Base-by-base conservation (phyloP, 495 filamentous ascomycete species). In the Thermochaetoides thermophila region DNA sequence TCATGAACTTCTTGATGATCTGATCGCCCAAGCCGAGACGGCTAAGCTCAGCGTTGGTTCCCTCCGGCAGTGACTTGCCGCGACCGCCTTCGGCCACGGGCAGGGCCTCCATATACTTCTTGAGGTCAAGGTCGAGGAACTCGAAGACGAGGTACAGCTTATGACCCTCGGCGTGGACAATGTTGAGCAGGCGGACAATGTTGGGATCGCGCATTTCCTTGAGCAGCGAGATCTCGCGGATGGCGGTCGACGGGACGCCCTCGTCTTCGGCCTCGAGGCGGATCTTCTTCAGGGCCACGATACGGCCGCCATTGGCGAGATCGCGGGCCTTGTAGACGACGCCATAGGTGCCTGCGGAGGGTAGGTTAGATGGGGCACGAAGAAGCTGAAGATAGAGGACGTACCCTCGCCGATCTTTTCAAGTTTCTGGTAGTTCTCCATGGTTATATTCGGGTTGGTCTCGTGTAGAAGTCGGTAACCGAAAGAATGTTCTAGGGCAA, bases 371-470 rank as follows among this genome's bases (percentile, higher is more conserved):
- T 21, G 45, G 39, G 26, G 35, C 13, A 15, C 8, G 1, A 12
- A 8, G 20, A 9, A 17, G 16, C 19, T 15, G 13, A 15, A 10
- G 15, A 20, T 17, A 7, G 18, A 28, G 22, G 17, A 56, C 56
- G 50, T 57, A 94, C 89, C 89, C 71, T 99, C 89, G 47, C 89
- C 89, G 58, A 99, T 91, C 65, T 99, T 99, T 68, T 99, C 89
- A 38, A 99, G 79, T 64, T 95, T 95, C 66, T 96, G 85, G 59
- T 99, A 99, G 57, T 95, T 94, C 54, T 99, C 89, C 89, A 99
- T 99, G 43, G 38, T 34, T 28, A 35, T 35, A 32, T 32, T 27
- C n/a, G 17, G 14, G 23, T 11, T n/a, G n/a, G n/a, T n/a, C n/a
- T 38, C 17, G 32, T 13, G 20, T 16, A 13, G 31, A 32, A 10